Base-by-base conservation (phyloP, 1,284 basidiomycete species). In the Termitomyces sp. region DNA sequence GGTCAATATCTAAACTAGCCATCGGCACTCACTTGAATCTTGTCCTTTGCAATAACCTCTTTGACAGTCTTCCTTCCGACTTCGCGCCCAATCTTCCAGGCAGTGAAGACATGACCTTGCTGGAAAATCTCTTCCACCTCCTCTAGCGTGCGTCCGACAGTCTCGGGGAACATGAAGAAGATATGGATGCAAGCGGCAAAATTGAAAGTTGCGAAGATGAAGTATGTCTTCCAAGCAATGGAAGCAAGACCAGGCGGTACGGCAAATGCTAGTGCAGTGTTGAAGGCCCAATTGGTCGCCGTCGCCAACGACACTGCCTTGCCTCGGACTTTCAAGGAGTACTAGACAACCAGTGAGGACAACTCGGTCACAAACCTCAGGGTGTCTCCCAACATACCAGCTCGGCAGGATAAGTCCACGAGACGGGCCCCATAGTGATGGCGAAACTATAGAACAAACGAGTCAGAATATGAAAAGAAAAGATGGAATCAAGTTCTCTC, bases 161-260 rank as follows among this genome's bases (percentile, higher is more conserved):
- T 90, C 71, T 90, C 85, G 24, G 84, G 86, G 75, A 81, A 88
- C 75, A 83, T 85, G 74, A 88, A 88, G 64, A 83, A 71, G 54
- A 90, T 73, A 61, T 89, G 86, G 52, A 88, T 71, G 64, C 79
- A 83, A 3, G 81, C 84, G 0, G 81, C 80, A 55, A 86, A 83
- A 74, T 88, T 88, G 80, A 90, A 89, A 7, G 84, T 73, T 6
- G 82, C 86, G 65, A 90, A 90, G 68, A 90, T 83, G 69, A 88
- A 88, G 71, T 90, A 84, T 2, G 82, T 83, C 66, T 76, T 80
- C 76, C 79, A 80, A 15, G 77, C 79, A 50, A 84, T 82, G 53
- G 56, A 68, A 28, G 73, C 63, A 33, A 84, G 73, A 26, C 73
- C 80, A 0, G 82, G 82, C 3, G 82, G 83, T 13, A 83, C 81